These are phyloP conservation scores for Pseudocercospora crystallina DNA, from an alignment of 2,329 filamentous ascomycete species.

Conservation along the genomic window DNA sequence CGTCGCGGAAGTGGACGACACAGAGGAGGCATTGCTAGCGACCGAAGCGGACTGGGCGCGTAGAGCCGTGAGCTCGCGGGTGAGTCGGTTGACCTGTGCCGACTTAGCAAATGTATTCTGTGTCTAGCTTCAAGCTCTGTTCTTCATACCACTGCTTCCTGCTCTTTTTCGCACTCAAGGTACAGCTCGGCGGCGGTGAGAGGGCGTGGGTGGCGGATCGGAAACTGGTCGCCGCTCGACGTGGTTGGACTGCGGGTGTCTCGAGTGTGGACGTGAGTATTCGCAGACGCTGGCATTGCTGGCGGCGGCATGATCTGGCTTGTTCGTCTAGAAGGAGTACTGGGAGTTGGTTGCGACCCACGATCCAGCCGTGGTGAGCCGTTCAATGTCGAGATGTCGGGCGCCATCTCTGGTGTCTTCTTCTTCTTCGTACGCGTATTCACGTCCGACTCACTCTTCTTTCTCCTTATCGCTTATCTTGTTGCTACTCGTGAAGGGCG, in stretches of 20 bases:
- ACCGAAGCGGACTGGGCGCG: slow-evolving; percentile 65
- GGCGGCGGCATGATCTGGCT: slow-evolving; percentile 27
- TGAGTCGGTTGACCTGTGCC: slow-evolving; percentile 81
- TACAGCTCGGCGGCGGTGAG: slow-evolving; percentile 88
- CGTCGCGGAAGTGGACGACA: slow-evolving; percentile 56
- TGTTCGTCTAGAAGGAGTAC: slow-evolving; percentile 21
- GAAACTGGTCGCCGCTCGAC: slow-evolving; percentile 41
- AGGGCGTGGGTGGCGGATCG: slow-evolving; percentile 81
- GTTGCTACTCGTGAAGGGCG: too few species aligned
- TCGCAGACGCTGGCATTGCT: slow-evolving; percentile 26
- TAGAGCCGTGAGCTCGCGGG: slow-evolving; percentile 82
- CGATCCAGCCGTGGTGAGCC: slow-evolving; percentile 1
- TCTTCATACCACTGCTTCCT: slow-evolving; percentile 77
- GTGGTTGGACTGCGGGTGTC: slow-evolving; percentile 23
- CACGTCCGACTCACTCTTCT: too few species aligned
- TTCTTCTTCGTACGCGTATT: not conserved
- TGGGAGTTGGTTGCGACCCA: slow-evolving; percentile 29
- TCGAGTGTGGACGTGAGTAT: slow-evolving; percentile 4
- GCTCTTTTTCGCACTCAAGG: slow-evolving; percentile 87
- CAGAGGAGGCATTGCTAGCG: slow-evolving; percentile 52
- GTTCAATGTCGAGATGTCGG: slow-evolving; percentile 2
- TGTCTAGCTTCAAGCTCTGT: not conserved
- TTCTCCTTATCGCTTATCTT: too few species aligned
- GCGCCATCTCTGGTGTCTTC: slow-evolving; percentile 1
- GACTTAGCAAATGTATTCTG: slow-evolving; percentile 5